Base-by-base conservation (phyloP, 805 yeast genomes). In the Saturnispora galanensis region DNA sequence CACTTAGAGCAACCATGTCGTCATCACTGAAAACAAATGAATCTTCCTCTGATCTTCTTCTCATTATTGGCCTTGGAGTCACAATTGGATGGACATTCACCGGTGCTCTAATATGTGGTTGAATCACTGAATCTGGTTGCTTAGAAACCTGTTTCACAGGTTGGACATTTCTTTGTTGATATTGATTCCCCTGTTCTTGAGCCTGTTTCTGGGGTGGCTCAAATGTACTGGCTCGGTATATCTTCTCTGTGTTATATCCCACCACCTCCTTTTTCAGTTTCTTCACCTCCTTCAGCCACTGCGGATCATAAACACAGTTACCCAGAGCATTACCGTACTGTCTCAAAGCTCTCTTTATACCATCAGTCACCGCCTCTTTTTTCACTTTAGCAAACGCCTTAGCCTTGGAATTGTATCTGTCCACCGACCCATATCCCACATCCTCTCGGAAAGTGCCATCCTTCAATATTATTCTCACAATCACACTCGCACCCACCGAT, bases 361-460 rank as follows among this genome's bases (percentile, higher is more conserved):
- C 96, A 59, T 84, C 89, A 0, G 89, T 83, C n/a, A 81, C 74
- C 0, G 95, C 93, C 54, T 84, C 93, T 54, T 86, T 84, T 58
- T 78, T 80, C 46, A 94, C 83, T 57, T 84, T 87, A 44, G 78
- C 86, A 58, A 74, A 81, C 0, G 95, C 90, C 65, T 76, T 74
- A 2, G 82, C 81, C 57, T 76, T 80, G 17, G 79, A 70, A 41
- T 76, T 73, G 37, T 85, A 84, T 47, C 79, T 81, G 39, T 84
- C 93, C 17, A 77, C 73, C 41, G 72, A 74, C 5, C 95, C 95
- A 50, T 76, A 73, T 0, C 96, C 96, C 17, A 75, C 70, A 48
- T 82, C 84, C 55, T 83, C 93, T 45, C 81, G 87, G 56, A 68
- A 83, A 0, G 95, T 79, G 1, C 96, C 96, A 57, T 85, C 94